These are phyloP conservation scores for Monosporozyma servazzii DNA, from an alignment of 805 yeast species.

Conservation along the genomic window DNA sequence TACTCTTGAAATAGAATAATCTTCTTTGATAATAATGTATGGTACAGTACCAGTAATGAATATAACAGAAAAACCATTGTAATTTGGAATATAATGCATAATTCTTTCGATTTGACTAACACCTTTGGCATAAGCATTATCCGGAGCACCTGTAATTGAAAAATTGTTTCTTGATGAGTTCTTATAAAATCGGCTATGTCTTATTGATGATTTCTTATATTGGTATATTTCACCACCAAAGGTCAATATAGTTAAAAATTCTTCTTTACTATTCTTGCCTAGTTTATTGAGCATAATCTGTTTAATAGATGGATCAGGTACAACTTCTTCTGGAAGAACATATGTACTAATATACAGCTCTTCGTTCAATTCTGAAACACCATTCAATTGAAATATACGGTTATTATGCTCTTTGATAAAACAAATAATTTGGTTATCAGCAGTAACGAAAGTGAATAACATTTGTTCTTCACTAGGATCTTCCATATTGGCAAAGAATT, in stretches of 20 bases:
- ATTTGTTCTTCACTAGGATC: slow-evolving; percentile 26
- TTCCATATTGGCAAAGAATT: slow-evolving; percentile 26
- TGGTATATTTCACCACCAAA: slow-evolving; percentile 72
- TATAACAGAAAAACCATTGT: slow-evolving; percentile 50
- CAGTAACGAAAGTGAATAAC: slow-evolving; percentile 59
- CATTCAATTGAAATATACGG: slow-evolving; percentile 31
- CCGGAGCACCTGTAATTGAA: slow-evolving; percentile 68
- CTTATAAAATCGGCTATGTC: slow-evolving; percentile 19
- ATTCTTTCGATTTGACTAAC: slow-evolving; percentile 56
- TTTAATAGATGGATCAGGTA: slow-evolving; percentile 68
- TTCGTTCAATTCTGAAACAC: slow-evolving; percentile 32
- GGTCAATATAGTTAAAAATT: slow-evolving; percentile 61
- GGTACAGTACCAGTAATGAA: slow-evolving; percentile 71
- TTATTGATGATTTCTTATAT: slow-evolving; percentile 41
- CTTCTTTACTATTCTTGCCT: slow-evolving; percentile 55
- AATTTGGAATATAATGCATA: slow-evolving; percentile 47
- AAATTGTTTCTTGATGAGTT: slow-evolving; percentile 27
- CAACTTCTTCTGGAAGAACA: slow-evolving; percentile 29
- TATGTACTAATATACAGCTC: slow-evolving; percentile 32
- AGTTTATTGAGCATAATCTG: slow-evolving; percentile 54
- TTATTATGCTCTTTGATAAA: slow-evolving; percentile 45
- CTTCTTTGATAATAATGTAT: slow-evolving; percentile 54
- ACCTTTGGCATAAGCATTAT: slow-evolving; percentile 62
- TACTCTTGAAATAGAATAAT: slow-evolving; percentile 54
- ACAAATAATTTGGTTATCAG: slow-evolving; percentile 62